These are phyloP conservation scores for Naegleria gruberi DNA, from an alignment of 208 protist genomes.

Conservation along the genomic window DNA sequence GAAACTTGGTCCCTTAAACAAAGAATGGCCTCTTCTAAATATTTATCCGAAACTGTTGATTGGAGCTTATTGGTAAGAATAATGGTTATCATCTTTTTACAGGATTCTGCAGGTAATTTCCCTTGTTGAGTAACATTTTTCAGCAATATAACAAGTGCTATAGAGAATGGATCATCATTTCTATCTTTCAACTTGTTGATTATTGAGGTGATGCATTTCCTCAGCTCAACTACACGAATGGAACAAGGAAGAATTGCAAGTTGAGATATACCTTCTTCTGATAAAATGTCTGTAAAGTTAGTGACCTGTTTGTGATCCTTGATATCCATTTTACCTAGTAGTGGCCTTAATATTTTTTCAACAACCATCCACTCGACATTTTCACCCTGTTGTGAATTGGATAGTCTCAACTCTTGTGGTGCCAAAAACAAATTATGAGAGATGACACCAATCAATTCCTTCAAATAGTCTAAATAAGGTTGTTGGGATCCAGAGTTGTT, in stretches of 20 bases:
- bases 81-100: no score
- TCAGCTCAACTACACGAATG: no score
- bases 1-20: background rate
- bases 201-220: no score
- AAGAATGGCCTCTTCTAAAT: background rate
- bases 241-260: background rate
- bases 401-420: background rate
- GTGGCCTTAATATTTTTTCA: background rate
- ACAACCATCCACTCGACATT: background rate
- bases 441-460: background rate
- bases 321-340: background rate
- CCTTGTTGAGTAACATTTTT: no score
- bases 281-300: background rate
- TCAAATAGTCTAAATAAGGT: background rate
- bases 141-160: no score
- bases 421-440: background rate
- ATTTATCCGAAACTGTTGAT: background rate
- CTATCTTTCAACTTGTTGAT: no score
- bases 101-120: no score
- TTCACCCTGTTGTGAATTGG: background rate
- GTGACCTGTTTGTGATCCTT: background rate
- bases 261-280: background rate
- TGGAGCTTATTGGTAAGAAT: no score
- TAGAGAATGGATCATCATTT: no score
- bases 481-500: background rate